These are phyloP conservation scores for Colletotrichum sp. DNA, from an alignment of 2,329 filamentous ascomycete genomes.

Conservation along the genomic window DNA sequence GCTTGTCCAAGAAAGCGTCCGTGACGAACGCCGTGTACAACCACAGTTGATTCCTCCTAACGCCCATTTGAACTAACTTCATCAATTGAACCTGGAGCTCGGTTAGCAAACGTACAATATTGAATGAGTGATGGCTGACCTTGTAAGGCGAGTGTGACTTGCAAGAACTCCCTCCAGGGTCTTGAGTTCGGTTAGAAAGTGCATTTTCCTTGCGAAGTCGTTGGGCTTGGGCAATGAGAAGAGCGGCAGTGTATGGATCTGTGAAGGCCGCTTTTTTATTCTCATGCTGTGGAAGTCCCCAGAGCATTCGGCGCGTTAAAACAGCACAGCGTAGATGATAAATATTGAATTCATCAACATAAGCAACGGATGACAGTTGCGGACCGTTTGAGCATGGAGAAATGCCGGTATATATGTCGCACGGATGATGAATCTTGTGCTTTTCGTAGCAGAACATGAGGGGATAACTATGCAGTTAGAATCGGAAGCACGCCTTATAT, in stretches of 20 bases:
- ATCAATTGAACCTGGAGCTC: accelerated
- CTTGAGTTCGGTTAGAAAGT: not conserved
- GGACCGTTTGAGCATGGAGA: accelerated
- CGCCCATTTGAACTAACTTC: accelerated
- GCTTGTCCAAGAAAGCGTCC: not conserved
- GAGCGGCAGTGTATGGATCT: not conserved
- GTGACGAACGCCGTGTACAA: not conserved
- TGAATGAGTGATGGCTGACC: not conserved
- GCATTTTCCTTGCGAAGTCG: not conserved
- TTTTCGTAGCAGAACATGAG: not conserved
- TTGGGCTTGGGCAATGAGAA: not conserved
- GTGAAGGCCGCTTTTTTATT: accelerated
- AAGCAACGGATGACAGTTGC: accelerated
- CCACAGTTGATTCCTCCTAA: not conserved
- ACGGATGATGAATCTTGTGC: not conserved
- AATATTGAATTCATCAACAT: accelerated
- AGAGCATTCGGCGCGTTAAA: no score
- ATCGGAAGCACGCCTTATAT: no score
- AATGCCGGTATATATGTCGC: not conserved
- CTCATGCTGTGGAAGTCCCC: not conserved
- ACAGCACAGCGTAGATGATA: not conserved
- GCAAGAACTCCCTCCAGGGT: accelerated
- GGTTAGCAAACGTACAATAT: accelerated
- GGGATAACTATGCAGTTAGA: not conserved
- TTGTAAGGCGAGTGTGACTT: accelerated